A percentile compares a stretch with the other conserved stretches of the same genome.
Conservation (phyloP, 768 basidiomycete species). For the Naganishia vaughanmartiniae region DNA sequence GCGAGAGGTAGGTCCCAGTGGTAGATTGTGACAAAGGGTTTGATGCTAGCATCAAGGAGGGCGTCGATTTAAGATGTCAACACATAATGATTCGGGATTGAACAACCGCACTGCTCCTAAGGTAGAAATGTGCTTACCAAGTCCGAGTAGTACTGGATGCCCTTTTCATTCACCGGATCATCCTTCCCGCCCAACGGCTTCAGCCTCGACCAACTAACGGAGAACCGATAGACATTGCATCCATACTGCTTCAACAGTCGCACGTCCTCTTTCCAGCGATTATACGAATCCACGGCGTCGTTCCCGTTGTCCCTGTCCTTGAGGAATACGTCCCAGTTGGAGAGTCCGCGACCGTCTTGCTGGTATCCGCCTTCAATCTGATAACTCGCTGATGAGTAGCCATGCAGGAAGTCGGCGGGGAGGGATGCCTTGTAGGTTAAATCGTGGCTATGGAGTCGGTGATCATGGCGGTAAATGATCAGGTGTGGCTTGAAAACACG, state of each 20-base stretch:
- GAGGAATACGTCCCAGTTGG: slow-evolving; percentile 18
- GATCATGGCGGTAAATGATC: background rate
- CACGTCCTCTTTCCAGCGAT: slow-evolving; percentile 31
- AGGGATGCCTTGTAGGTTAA: slow-evolving; percentile 19
- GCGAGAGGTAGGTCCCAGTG: slow-evolving; percentile 45
- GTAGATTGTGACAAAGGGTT: slow-evolving; percentile 40
- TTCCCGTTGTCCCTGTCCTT: slow-evolving; percentile 23
- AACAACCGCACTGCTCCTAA: background rate
- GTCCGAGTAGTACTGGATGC: slow-evolving; percentile 38
- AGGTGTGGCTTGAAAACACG: no score
- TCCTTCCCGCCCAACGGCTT: slow-evolving; percentile 70
- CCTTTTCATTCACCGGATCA: slow-evolving; percentile 66
- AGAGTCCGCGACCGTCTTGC: slow-evolving; percentile 7
- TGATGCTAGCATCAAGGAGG: slow-evolving; percentile 37
- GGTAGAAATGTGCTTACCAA: slow-evolving; percentile 28
- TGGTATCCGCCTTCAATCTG: slow-evolving; percentile 62
- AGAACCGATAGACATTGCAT: slow-evolving; percentile 72
- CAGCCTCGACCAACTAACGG: slow-evolving; percentile 70
- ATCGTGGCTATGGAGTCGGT: slow-evolving; percentile 4
- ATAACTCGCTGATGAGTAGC: slow-evolving; percentile 60
- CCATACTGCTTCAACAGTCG: slow-evolving; percentile 63
- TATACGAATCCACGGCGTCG: slow-evolving; percentile 24
- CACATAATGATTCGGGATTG: background rate
- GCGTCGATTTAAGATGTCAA: slow-evolving; percentile 46
- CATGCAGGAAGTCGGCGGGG: slow-evolving; percentile 40